Evolutionary conservation across 1,284 basidiomycete genomes (phyloP).

Genomic region (Pisolithus thermaeus): DNA sequence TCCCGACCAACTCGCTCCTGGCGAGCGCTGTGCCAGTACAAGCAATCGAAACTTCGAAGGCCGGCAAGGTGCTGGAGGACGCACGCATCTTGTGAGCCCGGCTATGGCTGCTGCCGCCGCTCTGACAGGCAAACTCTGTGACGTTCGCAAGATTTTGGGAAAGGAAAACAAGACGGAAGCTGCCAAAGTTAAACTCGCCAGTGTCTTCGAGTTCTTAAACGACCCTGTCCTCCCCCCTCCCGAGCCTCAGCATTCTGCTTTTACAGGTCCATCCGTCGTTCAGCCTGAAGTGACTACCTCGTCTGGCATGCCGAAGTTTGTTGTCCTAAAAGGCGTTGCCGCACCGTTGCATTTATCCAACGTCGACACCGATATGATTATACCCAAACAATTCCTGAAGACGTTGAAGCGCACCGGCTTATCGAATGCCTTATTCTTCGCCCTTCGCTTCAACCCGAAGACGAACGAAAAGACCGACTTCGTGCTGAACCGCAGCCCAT

Average conservation of each 20-base stretch:
- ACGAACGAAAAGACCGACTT: conserved; percentile 85
- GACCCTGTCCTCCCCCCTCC: conserved; percentile 70
- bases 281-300: conserved; percentile 50
- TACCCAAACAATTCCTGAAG: conserved; percentile 95
- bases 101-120: conserved; percentile 97
- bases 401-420: conserved; percentile 92
- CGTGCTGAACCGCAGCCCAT: conserved; percentile 84
- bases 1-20: conserved; percentile 86
- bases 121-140: conserved; percentile 82
- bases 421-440: conserved; percentile 84
- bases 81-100: conserved; percentile 90
- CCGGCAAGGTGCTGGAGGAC: conserved; percentile 85
- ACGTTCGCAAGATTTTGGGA: conserved; percentile 80
- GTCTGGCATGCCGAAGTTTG: conserved; percentile 74
- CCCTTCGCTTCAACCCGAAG: conserved; percentile 74
- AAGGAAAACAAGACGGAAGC: conserved; percentile 41
- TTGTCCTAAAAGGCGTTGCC: conserved; percentile 74
- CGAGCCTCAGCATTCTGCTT: conserved; percentile 39
- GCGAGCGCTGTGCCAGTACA: conserved; percentile 92
- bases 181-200: conserved; percentile 62
- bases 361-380: conserved; percentile 96
- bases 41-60: conserved; percentile 98
- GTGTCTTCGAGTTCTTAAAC: conserved; percentile 70
- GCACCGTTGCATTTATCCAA: conserved; percentile 91
- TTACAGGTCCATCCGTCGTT: conserved; percentile 28